Evolutionary conservation across 768 basidiomycete species (phyloP), one percentile per base, ranked within the genome.

Genomic region (Coprinopsis marcescibilis): DNA sequence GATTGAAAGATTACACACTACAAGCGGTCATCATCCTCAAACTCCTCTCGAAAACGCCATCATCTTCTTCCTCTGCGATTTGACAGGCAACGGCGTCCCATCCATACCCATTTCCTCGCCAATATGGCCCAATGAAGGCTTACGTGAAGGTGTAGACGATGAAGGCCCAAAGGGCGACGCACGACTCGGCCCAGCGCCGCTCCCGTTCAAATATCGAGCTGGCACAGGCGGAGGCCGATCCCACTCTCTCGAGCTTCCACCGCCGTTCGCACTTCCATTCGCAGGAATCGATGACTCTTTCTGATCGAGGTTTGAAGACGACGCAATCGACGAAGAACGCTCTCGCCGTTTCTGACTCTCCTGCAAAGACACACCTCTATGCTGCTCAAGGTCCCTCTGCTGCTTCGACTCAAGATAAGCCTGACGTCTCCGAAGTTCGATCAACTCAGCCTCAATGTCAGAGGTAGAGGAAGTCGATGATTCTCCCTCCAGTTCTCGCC

Each of bases 261-360:
- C 35, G 20, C 15, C 3, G 21, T 10, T 21, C 14, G 43, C 43
- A 33, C 26, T 30, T 23, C 27, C 27, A 20, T 30, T 30, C 26
- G n/a, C n/a, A n/a, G n/a, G n/a, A n/a, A n/a, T n/a, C n/a, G 11
- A 7, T 37, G 11, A 5, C 10, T 40, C 17, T 19, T 23, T 26
- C 13, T 23, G 19, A 15, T 45, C 44, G 12, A 45, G 24, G 37
- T 45, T 45, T 13, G 44, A 20, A 12, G 44, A 45, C 10, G 44
- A 45, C 4, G 44, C 44, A 35, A 45, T 36, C 8, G 44, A 45
- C 17, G 44, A 45, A 3, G 44, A 45, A 17, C 44, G 10, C 44
- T 45, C 44, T 23, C 44, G 7, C 12, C 21, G n/a, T 1, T 15
- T 17, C 19, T 23, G 21, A 3, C 19, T 32, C 6, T 5, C 12